A percentile compares a stretch with the other conserved stretches of the same genome.
These are phyloP conservation scores for Phylloporus arenicola DNA, from an alignment of 768 basidiomycete genomes.

Conservation along the genomic window DNA sequence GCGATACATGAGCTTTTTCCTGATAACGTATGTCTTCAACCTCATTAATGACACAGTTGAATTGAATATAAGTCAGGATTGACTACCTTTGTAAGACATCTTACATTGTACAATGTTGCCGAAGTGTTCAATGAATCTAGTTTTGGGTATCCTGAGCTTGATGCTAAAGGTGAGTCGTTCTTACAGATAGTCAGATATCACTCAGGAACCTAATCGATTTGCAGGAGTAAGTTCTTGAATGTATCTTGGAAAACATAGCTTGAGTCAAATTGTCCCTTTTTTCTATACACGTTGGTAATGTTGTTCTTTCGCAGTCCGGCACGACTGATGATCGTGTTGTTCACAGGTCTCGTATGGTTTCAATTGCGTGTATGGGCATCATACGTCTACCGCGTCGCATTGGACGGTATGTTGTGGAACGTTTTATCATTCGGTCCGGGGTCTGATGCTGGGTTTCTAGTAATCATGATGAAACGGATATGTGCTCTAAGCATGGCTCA, in stretches of 20 bases:
- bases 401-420: too few species aligned
- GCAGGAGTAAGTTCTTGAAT: slow-evolving; percentile 13
- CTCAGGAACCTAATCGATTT: not conserved
- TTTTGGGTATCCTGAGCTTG: slow-evolving; percentile 6
- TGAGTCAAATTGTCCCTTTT: not conserved
- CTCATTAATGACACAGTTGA: not conserved
- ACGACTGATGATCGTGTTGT: not conserved
- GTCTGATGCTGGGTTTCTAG: too few species aligned
- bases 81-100: slow-evolving; percentile 7
- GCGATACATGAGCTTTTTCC: slow-evolving; percentile 15
- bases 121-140: slow-evolving; percentile 4
- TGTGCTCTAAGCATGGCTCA: too few species aligned
- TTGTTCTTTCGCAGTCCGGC: not conserved
- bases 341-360: slow-evolving; percentile 13
- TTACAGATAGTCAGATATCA: not conserved
- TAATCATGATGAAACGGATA: too few species aligned
- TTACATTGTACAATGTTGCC: not conserved
- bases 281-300: slow-evolving; percentile 8
- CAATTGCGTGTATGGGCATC: slow-evolving; percentile 14
- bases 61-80: slow-evolving; percentile 3
- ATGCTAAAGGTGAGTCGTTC: slow-evolving; percentile 4
- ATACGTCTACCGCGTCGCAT: too few species aligned
- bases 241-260: not conserved
- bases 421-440: too few species aligned
- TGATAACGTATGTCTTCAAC: slow-evolving; percentile 8